These are phyloP conservation scores for Coprinopsis strossmayeri DNA, from an alignment of 768 basidiomycete genomes.

Conservation along the genomic window DNA sequence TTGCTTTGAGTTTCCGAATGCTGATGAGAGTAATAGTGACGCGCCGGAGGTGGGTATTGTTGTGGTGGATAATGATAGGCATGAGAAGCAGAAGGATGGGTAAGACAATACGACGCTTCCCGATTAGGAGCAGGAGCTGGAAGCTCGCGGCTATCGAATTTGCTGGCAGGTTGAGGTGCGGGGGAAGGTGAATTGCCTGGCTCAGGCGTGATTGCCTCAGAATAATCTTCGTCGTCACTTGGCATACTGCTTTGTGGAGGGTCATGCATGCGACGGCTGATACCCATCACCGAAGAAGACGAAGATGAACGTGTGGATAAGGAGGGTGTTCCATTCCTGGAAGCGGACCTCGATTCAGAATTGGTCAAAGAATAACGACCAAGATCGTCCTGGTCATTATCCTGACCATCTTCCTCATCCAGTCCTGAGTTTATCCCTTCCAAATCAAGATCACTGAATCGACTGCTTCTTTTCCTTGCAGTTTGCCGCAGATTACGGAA, in stretches of 20 bases:
- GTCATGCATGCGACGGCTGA: slow-evolving; percentile 17
- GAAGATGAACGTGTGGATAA: slow-evolving; percentile 39
- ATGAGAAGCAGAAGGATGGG: neutral
- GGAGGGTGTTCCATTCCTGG: slow-evolving; percentile 34
- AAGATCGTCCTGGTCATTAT: slow-evolving; percentile 30
- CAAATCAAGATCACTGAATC: slow-evolving; percentile 36
- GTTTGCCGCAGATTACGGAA: slow-evolving; percentile 82
- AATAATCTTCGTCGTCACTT: slow-evolving; percentile 61
- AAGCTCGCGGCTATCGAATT: slow-evolving; percentile 3
- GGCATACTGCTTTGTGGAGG: slow-evolving; percentile 37
- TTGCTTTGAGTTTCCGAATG: neutral
- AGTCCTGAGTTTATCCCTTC: slow-evolving; percentile 37
- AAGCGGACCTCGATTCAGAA: slow-evolving; percentile 16
- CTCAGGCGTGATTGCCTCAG: slow-evolving; percentile 70
- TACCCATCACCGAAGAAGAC: slow-evolving; percentile 32
- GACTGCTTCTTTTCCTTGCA: slow-evolving; percentile 64
- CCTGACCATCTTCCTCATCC: slow-evolving; percentile 41
- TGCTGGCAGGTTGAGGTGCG: slow-evolving; percentile 20
- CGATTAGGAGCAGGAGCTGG: slow-evolving; percentile 28
- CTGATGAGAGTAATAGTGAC: neutral
- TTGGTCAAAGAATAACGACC: slow-evolving; percentile 36
- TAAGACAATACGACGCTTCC: neutral
- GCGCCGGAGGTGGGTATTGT: neutral
- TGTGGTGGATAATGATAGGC: neutral
- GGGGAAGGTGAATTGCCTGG: slow-evolving; percentile 41